Conservation (phyloP, 495 filamentous ascomycete species). For the Lasiosphaeria hispida region DNA sequence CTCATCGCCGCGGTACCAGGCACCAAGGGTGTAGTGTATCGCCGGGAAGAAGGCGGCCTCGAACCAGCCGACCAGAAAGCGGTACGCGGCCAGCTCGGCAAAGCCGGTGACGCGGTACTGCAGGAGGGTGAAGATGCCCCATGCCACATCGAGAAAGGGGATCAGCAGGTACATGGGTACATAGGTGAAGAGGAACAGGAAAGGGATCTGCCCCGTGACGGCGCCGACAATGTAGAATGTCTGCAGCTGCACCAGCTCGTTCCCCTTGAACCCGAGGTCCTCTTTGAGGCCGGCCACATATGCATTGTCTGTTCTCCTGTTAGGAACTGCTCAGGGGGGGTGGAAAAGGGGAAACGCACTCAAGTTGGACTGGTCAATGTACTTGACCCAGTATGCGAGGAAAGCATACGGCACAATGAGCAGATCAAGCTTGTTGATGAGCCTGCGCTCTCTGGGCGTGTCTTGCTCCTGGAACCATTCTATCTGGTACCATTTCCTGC, state of each 20-base stretch:
- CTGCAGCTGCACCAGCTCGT: slow-evolving; percentile 48
- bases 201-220: slow-evolving; percentile 50
- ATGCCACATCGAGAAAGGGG: slow-evolving; percentile 40
- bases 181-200: slow-evolving; percentile 49
- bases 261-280: slow-evolving; percentile 42
- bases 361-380: slow-evolving; percentile 42
- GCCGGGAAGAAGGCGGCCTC: slow-evolving; percentile 28
- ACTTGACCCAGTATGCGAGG: slow-evolving; percentile 48
- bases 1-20: slow-evolving; percentile 33
- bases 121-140: slow-evolving; percentile 49
- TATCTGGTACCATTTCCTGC: slow-evolving; percentile 11
- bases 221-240: slow-evolving; percentile 52
- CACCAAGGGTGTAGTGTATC: slow-evolving; percentile 27
- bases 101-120: slow-evolving; percentile 39
- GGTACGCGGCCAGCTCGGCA: slow-evolving; percentile 27
- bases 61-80: slow-evolving; percentile 31
- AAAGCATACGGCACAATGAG: slow-evolving; percentile 38
- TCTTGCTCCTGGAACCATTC: slow-evolving; percentile 7
- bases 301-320: slow-evolving; percentile 29
- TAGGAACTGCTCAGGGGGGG: not conserved
- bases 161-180: slow-evolving; percentile 49
- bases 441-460: slow-evolving; percentile 30
- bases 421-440: slow-evolving; percentile 47
- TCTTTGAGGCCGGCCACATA: slow-evolving; percentile 41
- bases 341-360: slow-evolving; percentile 4